Conservation (phyloP, 1,139 yeast genomes). For the Zygosaccharomyces pseudobailii region DNA sequence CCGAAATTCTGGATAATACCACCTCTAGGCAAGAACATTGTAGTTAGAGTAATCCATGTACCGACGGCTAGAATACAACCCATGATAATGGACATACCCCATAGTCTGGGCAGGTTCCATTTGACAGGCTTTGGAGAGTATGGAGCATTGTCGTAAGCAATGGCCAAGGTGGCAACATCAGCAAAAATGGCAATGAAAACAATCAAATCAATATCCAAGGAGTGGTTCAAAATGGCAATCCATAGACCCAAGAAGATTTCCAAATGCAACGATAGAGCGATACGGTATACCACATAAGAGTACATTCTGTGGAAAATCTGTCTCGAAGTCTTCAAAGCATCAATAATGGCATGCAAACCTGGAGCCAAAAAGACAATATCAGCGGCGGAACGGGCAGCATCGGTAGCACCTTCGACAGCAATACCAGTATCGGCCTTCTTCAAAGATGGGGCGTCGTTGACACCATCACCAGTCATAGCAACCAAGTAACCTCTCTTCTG, state of each 20-base stretch:
- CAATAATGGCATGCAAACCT: constrained; percentile 91
- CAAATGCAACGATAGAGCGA: constrained; percentile 88
- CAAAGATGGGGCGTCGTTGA: constrained; percentile 93
- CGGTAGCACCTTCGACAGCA: constrained; percentile 96
- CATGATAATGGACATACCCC: constrained; percentile 90
- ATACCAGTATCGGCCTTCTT: constrained; percentile 97
- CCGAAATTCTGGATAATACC: constrained; percentile 95
- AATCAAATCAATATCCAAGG: constrained; percentile 79
- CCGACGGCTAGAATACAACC: constrained; percentile 82
- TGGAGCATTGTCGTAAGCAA: constrained; percentile 97
- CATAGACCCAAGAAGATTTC: constrained; percentile 89
- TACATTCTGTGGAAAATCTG: constrained; percentile 99
- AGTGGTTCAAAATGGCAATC: constrained; percentile 85
- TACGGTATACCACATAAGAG: constrained; percentile 94
- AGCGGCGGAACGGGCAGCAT: constrained; percentile 95
- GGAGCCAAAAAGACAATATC: constrained; percentile 95
- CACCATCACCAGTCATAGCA: constrained; percentile 99
- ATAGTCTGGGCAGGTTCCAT: constrained; percentile 96
- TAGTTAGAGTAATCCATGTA: constrained; percentile 88
- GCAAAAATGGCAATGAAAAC: constrained; percentile 94
- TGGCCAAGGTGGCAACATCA: constrained; percentile 91
- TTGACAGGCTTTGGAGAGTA: constrained; percentile 95
- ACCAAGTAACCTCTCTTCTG: constrained; percentile 84
- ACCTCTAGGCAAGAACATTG: constrained; percentile 81
- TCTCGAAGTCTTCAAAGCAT: constrained; percentile 90